Conservation (phyloP, 495 filamentous ascomycete species). For the Trichocladium uniseriatum region DNA sequence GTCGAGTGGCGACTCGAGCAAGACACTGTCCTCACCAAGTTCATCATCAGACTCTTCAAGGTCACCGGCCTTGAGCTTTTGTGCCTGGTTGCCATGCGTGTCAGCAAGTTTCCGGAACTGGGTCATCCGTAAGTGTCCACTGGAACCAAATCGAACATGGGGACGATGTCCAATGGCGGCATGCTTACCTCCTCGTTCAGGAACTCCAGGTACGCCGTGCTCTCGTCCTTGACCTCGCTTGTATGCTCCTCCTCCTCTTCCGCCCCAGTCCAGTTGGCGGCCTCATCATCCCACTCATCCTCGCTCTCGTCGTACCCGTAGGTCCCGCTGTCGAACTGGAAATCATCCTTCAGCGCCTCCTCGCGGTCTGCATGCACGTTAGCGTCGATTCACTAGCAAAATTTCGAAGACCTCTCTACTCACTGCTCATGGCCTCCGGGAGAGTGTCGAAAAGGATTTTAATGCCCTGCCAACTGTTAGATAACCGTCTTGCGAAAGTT, state of each 20-base stretch:
- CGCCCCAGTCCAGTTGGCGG: slow-evolving; percentile 47
- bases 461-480: slow-evolving; percentile 48
- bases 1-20: slow-evolving; percentile 90
- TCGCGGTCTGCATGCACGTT: slow-evolving; percentile 57
- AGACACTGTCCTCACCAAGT: slow-evolving; percentile 79
- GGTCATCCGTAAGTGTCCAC: slow-evolving; percentile 8
- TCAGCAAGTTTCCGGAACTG: slow-evolving; percentile 26
- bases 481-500: background rate
- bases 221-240: slow-evolving; percentile 73
- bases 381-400: slow-evolving; percentile 2
- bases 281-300: slow-evolving; percentile 66
- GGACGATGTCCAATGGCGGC: background rate
- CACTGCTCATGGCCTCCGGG: slow-evolving; percentile 76
- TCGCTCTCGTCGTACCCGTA: slow-evolving; percentile 73
- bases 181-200: slow-evolving; percentile 70
- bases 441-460: slow-evolving; percentile 85
- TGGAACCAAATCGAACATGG: background rate
- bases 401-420: too few species aligned
- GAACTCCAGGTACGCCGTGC: slow-evolving; percentile 90
- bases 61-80: slow-evolving; percentile 63
- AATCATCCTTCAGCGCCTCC: slow-evolving; percentile 86
- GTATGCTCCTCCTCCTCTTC: slow-evolving; percentile 44
- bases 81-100: slow-evolving; percentile 45
- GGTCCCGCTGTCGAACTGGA: slow-evolving; percentile 55
- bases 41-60: slow-evolving; percentile 67